These are phyloP conservation scores for Fraxinus sp. DNA, from an alignment of 305 asterid genomes.

Conservation along the genomic window DNA sequence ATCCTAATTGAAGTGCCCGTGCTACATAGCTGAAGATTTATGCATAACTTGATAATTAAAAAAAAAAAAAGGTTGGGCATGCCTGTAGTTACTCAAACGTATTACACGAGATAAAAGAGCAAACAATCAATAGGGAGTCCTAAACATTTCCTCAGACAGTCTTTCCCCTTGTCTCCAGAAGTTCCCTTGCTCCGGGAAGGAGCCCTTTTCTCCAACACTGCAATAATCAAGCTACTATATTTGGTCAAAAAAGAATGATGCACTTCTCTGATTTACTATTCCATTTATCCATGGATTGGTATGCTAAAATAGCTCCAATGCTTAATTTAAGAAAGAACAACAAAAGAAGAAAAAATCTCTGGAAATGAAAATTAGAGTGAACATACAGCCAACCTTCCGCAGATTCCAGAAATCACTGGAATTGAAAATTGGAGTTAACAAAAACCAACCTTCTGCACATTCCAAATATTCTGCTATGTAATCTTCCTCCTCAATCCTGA, in stretches of 20 bases:
- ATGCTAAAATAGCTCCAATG: background rate
- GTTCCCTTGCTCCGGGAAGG: background rate
- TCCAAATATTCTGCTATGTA: conserved; percentile 16
- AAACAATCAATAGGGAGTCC: background rate
- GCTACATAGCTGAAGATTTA: background rate
- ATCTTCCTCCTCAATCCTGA: conserved; percentile 44
- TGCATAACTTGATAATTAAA: background rate
- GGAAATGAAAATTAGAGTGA: background rate
- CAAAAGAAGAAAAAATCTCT: conserved; percentile 5
- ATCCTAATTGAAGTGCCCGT: too few species aligned
- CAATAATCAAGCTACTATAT: background rate
- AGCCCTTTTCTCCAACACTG: background rate
- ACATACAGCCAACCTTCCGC: background rate
- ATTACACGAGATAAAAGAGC: conserved; percentile 1
- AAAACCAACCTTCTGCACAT: conserved; percentile 16
- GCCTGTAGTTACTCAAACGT: background rate
- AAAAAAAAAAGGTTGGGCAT: background rate
- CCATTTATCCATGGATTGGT: background rate
- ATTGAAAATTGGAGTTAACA: conserved; percentile 5
- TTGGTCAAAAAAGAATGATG: background rate
- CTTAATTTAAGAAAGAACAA: background rate
- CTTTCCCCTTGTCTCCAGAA: background rate
- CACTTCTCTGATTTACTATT: background rate
- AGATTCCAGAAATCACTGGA: background rate
- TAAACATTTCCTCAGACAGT: background rate